Evolutionary conservation across 441 rosid species (phyloP), one percentile per base, ranked within the genome.

Genomic region (Jatropha podagrica): DNA sequence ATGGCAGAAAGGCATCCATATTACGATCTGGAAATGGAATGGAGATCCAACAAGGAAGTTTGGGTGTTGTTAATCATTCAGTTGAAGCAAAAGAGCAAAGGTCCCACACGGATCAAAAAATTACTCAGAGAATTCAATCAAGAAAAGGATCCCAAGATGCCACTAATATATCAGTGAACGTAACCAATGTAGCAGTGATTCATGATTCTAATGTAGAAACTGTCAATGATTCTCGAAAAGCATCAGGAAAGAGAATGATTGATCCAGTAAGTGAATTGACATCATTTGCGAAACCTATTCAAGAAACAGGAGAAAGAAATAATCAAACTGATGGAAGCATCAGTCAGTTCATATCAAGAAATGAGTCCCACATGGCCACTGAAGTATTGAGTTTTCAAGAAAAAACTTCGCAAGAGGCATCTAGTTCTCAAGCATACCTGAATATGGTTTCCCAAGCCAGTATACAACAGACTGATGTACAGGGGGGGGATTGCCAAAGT

Each of bases 341-440:
- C 55, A 37, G 68, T 78, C 85, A 76, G 55, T 71, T 74, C 70
- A 84, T 80, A 79, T 82, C 83, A 23, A 58, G 42, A 62, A 77
- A 74, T 60, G 85, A 75, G 84, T 71, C 62, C 23, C 69, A 48
- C 58, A 72, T 73, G 80, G 79, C 79, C 66, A 65, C 71, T 52
- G 68, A 73, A 66, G 40, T 73, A 67, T 76, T 69, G 54, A 80
- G 83, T 79, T 85, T 81, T 79, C 76, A 68, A 41, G 79, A n/a
- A 70, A 78, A 76, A 63, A 78, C 79, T 49, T 80, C 86, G 44
- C 79, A 76, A 59, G 75, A 66, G 78, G 72, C 83, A 38, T 84
- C 92, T 41, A 81, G 83, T 73, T 82, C 81, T 65, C 84, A 85
- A 78, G 82, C 86, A 79, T 83, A 86, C 77, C 71, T 72, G 78